Evolutionary conservation across 2,329 filamentous ascomycete species (phyloP).

Genomic region (Fusarium globosum): DNA sequence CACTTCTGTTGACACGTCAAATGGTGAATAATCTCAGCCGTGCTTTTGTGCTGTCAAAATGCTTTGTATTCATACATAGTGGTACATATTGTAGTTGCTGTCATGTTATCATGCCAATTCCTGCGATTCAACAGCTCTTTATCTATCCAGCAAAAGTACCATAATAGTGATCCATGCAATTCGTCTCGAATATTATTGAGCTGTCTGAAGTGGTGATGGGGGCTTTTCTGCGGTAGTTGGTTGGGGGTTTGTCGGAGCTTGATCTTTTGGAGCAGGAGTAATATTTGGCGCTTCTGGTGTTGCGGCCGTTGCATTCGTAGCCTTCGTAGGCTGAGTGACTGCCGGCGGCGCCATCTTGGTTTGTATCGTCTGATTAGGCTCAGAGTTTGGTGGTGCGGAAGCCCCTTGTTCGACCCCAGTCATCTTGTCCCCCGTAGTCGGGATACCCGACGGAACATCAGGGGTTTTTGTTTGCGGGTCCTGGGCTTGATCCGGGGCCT

Average conservation of each 20-base stretch:
- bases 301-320: slow-evolving; percentile 8
- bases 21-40: neutral
- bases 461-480: slow-evolving; percentile 13
- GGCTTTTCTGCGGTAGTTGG: neutral
- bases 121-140: neutral
- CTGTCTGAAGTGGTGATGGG: neutral
- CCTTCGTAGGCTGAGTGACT: slow-evolving; percentile 2
- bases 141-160: neutral
- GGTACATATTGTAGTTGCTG: neutral
- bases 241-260: neutral
- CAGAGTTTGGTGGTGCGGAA: slow-evolving; percentile 4
- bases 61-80: slow-evolving; percentile 1
- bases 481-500: slow-evolving; percentile 24
- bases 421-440: neutral
- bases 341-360: neutral
- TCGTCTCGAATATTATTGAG: neutral
- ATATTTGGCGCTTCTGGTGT: slow-evolving; percentile 1
- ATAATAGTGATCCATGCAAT: neutral
- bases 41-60: neutral
- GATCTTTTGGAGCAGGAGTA: neutral
- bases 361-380: slow-evolving; percentile 12
- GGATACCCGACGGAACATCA: slow-evolving; percentile 9
- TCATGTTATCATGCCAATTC: slow-evolving; percentile 5
- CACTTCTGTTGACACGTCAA: neutral
- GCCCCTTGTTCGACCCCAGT: slow-evolving; percentile 5